Base-by-base conservation (phyloP, 306 rosid genomes). In the Oemleria cerasiformis region DNA sequence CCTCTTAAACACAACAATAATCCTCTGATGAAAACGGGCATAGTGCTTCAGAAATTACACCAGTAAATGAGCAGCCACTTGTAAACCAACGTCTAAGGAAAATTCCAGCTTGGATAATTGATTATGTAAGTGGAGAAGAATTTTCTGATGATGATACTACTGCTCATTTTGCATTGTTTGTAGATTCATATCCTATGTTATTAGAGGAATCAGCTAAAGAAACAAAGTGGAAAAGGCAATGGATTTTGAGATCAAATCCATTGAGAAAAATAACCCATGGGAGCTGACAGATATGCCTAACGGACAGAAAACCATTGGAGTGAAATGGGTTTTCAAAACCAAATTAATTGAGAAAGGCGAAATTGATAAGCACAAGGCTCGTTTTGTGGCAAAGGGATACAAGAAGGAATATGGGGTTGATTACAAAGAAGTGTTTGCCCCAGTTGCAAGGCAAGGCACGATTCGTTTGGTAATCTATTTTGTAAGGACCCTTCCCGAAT, bases 1-100 rank as follows among this genome's bases (percentile, higher is more conserved):
- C 4, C 0, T 1, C 30, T 25, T 1, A 2, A 2, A 25, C 2
- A 2, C 30, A 25, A 2, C 2, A 25, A 2, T 2, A 2, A n/a
- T n/a, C n/a, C 30, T 25, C 30, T 25, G 30, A 25, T 25, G 30
- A 25, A 25, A 25, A 25, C 30, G 30, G 2, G 30, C 30, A 25
- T 2, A 25, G 2, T 25, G 30, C 30, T 25, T 25, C 30, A 25
- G 30, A 25, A 25, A 1, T 1, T 25, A 25, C 30, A 25, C 30
- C 30, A 25, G 30, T 2, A 25, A 25, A 25, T 1, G 30, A 25
- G 30, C 30, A 1, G 2, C 2, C 2, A 25, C 30, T 2, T 25
- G 30, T 1, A 25, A 25, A 25, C 6, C 0, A 50, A 0, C 21
- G 15, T 15, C 9, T 0, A 50, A 25, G 55, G n/a, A 50, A 50